Evolutionary conservation across 2,329 filamentous ascomycete species (phyloP), one percentile per base, ranked within the genome.

Genomic region (Boeremia exigua): DNA sequence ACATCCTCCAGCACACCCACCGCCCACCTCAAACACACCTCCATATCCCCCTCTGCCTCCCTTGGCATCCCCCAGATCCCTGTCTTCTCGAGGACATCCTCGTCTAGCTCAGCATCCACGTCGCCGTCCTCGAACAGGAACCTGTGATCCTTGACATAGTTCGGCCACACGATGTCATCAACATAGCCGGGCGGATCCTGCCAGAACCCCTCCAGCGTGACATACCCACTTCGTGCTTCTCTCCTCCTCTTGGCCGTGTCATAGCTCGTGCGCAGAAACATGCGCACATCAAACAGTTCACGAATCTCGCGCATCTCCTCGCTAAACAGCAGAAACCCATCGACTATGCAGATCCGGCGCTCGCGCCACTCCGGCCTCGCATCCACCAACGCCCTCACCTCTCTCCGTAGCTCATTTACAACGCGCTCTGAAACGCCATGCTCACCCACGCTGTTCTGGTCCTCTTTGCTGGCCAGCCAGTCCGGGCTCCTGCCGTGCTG

Each of bases 101-200:
- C 70, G 36, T 84, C 79, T 9, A 87, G 70, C 42, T 76, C 68
- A 0, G 84, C 84, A 64, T 89, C 75, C 9, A 91, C 89, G 70
- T 93, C 79, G 0, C 85, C 88, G 7, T 79, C 77, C 61, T 87
- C 76, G 70, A 97, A 95, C 73, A 99, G 79, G 82, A 91, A 96
- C 19, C 80, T 80, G 77, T 98, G 93, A 66, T 92, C 86, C 48
- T 84, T 81, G 3, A 90, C 90, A 75, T 97, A 98, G 67, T 96
- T 94, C 3, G 94, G 94, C 95, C 95, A 99, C 4, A 99, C 95
- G 50, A 99, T 84, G 72, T 90, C 85, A 73, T 98, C 93, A 33
- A 98, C 92, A 73, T 98, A 99, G 0, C 91, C 93, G 0, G 92
- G 92, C 0, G 95, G 95, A 75, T 99, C 95, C 53, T 88, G 84